phyloP scores from a whole-genome alignment of 768 basidiomycete genomes.

The Suillus bovinus region DNA sequence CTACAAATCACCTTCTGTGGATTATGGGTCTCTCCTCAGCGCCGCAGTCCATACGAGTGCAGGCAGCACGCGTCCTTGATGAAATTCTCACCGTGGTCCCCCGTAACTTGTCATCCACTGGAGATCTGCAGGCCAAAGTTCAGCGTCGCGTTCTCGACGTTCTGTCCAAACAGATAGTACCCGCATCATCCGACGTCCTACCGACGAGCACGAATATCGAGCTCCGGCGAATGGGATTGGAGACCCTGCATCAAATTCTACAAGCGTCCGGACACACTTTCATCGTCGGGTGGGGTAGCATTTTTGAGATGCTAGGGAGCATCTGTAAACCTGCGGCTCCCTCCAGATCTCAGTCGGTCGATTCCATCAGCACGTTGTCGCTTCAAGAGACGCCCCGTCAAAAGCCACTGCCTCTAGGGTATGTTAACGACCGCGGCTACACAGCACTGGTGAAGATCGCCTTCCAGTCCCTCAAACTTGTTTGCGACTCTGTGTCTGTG shows the following conservation, averaged over 20 bases:
- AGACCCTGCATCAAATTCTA: conserved; percentile 87
- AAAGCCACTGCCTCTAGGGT: conserved; percentile 52
- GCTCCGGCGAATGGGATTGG: conserved; percentile 83
- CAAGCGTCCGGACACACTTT: conserved; percentile 92
- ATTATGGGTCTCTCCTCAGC: conserved; percentile 70
- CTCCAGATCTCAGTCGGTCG: conserved; percentile 36
- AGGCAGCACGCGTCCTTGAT: conserved; percentile 86
- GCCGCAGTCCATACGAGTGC: conserved; percentile 78
- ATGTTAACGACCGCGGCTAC: conserved; percentile 68
- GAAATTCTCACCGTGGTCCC: conserved; percentile 81
- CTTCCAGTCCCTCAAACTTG: conserved; percentile 90
- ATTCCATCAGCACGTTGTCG: conserved; percentile 46
- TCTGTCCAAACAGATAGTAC: conserved; percentile 76
- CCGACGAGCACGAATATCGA: conserved; percentile 60
- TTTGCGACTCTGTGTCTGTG: conserved; percentile 88
- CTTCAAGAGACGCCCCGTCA: conserved; percentile 38
- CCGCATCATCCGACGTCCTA: conserved; percentile 33
- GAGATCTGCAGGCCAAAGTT: conserved; percentile 65
- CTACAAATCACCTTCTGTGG: conserved; percentile 77
- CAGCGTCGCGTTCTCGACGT: conserved; percentile 87
- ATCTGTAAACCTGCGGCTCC: conserved; percentile 67
- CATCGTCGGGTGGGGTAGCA: conserved; percentile 89
- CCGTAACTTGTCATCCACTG: conserved; percentile 59
- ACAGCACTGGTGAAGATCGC: conserved; percentile 84
- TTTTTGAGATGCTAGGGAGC: conserved; percentile 89